These are phyloP conservation scores for Echria macrotheca DNA, from an alignment of 495 filamentous ascomycete species.

Conservation along the genomic window DNA sequence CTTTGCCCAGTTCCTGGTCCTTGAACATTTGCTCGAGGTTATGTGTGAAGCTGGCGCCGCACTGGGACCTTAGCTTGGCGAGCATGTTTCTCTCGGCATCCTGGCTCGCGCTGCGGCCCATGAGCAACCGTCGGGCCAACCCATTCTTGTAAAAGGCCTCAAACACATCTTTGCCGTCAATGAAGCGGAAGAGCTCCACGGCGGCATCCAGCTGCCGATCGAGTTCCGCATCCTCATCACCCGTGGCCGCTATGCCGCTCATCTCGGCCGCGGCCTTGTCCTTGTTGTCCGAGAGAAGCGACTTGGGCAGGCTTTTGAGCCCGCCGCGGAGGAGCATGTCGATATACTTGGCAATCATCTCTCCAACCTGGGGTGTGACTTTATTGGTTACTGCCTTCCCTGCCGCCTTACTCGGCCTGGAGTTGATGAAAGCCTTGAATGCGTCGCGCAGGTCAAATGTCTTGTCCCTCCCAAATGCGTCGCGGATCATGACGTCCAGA, in stretches of 20 bases:
- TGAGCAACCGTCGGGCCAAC: constrained; percentile 78
- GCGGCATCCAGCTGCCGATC: constrained; percentile 85
- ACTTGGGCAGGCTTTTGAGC: constrained; percentile 66
- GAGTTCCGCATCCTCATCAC: constrained; percentile 86
- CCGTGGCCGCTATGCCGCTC: constrained; percentile 49
- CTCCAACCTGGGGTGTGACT: too few relatives aligned
- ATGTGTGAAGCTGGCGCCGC: constrained; percentile 87
- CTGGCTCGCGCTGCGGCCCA: constrained; percentile 85
- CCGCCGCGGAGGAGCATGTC: constrained; percentile 84
- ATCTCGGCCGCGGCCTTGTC: constrained; percentile 48
- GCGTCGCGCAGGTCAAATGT: constrained; percentile 72
- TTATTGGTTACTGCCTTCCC: constrained; percentile 82
- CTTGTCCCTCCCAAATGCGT: constrained; percentile 69
- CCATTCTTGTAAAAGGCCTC: constrained; percentile 99
- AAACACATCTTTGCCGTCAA: constrained; percentile 95
- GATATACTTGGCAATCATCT: constrained; percentile 98
- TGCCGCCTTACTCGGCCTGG: constrained; percentile 59
- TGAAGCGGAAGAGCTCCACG: constrained; percentile 90
- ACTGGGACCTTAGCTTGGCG: constrained; percentile 82
- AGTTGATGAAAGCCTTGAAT: constrained; percentile 88
- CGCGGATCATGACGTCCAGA: constrained; percentile 65
- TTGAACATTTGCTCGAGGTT: constrained; percentile 99
- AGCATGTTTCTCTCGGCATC: constrained; percentile 97
- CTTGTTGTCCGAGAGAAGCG: constrained; percentile 45
- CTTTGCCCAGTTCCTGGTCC: constrained; percentile 83